Evolutionary conservation across 495 filamentous ascomycete species (phyloP).

Genomic region (Aspergillus ostianus): DNA sequence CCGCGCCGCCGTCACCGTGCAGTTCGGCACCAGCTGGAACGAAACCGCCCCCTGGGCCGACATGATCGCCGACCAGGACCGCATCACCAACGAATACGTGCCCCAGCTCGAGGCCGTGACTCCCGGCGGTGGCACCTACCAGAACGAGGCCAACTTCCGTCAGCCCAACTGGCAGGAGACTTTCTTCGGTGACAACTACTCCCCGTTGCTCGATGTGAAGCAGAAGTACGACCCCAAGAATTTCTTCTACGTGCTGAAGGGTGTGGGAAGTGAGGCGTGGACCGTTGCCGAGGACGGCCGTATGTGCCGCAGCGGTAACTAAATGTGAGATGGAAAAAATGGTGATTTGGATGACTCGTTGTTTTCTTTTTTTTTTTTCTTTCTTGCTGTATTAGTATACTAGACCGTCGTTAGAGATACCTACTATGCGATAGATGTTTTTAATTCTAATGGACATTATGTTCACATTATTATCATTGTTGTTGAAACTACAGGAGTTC

Average conservation of each 20-base stretch:
- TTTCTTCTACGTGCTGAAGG: constrained; percentile 59
- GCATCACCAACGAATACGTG: constrained; percentile 38
- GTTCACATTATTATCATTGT: too few relatives aligned
- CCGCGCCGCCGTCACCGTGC: constrained; percentile 47
- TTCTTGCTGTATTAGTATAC: not conserved
- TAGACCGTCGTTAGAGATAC: not conserved
- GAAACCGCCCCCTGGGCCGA: constrained; percentile 44
- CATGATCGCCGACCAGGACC: constrained; percentile 40
- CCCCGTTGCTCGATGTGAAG: constrained; percentile 38
- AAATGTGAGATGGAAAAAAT: not conserved
- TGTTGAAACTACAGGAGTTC: too few relatives aligned
- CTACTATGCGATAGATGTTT: not conserved
- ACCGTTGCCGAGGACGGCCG: constrained; percentile 26
- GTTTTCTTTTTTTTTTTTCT: too few relatives aligned
- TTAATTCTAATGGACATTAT: not conserved
- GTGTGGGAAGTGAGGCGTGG: constrained; percentile 57
- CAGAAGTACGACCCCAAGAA: constrained; percentile 52
- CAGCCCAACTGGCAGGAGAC: constrained; percentile 51
- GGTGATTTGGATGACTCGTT: too few relatives aligned
- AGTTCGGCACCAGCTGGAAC: constrained; percentile 42
- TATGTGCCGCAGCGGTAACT: constrained; percentile 22
- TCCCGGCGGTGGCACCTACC: constrained; percentile 34
- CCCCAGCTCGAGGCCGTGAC: constrained; percentile 47
- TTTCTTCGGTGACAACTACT: constrained; percentile 54
- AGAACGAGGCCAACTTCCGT: constrained; percentile 48